A percentile compares a stretch with the other conserved stretches of the same genome.
phyloP scores from a whole-genome alignment of 1,284 basidiomycete species.

The Trichosporon sp. region DNA sequence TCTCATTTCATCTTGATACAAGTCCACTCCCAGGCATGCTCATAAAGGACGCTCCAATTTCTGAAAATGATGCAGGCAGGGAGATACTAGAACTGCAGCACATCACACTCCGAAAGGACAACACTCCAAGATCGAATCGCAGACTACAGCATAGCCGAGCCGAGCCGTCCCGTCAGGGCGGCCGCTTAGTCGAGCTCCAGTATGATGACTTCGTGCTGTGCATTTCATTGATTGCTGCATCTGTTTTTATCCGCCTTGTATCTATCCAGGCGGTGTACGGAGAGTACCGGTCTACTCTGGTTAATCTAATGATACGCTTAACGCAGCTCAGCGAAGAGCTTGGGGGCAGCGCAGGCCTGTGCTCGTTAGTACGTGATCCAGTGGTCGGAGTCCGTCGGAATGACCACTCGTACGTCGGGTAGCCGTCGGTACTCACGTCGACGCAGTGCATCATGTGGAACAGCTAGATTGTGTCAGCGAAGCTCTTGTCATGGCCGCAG shows the following conservation, averaged over 20 bases:
- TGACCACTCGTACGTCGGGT: too few species aligned
- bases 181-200: too few species aligned
- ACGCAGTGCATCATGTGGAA: constrained; percentile 71
- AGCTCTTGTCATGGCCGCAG: background rate
- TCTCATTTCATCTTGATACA: too few species aligned
- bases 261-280: constrained; percentile 8
- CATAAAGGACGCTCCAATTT: too few species aligned
- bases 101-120: too few species aligned
- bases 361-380: constrained; percentile 1
- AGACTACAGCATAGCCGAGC: too few species aligned
- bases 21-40: too few species aligned
- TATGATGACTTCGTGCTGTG: background rate
- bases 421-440: constrained; percentile 56
- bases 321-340: constrained; percentile 61
- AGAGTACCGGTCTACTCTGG: background rate
- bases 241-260: constrained; percentile 12
- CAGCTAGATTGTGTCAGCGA: constrained; percentile 20
- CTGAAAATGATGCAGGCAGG: too few species aligned
- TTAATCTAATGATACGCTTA: constrained; percentile 27
- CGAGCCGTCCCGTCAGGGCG: too few species aligned
- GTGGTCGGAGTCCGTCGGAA: background rate
- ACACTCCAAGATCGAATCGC: too few species aligned
- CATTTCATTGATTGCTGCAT: constrained; percentile 18
- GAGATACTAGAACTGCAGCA: too few species aligned
- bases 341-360: constrained; percentile 70